Conservation (phyloP, 441 rosid genomes). For the Syzygium syzygioides region DNA sequence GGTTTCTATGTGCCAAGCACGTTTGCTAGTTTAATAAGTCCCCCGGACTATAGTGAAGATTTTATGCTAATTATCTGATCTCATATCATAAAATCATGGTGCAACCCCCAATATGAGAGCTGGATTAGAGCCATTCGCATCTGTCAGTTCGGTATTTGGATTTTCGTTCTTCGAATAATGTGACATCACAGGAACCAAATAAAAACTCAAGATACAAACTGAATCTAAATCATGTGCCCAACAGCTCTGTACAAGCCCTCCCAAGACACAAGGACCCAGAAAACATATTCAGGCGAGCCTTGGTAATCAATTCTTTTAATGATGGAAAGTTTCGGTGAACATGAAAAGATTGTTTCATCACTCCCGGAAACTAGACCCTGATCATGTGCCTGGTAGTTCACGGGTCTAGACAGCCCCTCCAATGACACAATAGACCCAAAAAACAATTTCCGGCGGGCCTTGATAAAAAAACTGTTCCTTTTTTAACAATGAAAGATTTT, state of each 20-base stretch:
- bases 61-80: too few species aligned
- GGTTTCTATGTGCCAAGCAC: background rate
- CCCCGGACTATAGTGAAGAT: background rate
- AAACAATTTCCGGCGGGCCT: background rate
- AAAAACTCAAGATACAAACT: background rate
- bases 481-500: background rate
- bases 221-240: accelerated
- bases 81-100: background rate
- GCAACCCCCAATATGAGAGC: background rate
- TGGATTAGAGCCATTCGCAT: background rate
- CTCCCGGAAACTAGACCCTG: accelerated
- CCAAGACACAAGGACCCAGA: background rate
- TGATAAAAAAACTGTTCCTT: background rate
- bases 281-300: background rate
- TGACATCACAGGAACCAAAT: accelerated
- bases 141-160: background rate
- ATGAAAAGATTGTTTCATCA: accelerated
- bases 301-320: too few species aligned
- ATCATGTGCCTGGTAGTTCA: background rate
- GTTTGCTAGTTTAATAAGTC: background rate
- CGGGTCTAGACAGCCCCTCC: background rate
- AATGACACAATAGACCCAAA: background rate
- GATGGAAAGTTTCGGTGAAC: accelerated
- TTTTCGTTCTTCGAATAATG: accelerated
- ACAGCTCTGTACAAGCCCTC: background rate